These are phyloP conservation scores for Phaeosphaeria sp. DNA, from an alignment of 2,329 filamentous ascomycete species.

Conservation along the genomic window DNA sequence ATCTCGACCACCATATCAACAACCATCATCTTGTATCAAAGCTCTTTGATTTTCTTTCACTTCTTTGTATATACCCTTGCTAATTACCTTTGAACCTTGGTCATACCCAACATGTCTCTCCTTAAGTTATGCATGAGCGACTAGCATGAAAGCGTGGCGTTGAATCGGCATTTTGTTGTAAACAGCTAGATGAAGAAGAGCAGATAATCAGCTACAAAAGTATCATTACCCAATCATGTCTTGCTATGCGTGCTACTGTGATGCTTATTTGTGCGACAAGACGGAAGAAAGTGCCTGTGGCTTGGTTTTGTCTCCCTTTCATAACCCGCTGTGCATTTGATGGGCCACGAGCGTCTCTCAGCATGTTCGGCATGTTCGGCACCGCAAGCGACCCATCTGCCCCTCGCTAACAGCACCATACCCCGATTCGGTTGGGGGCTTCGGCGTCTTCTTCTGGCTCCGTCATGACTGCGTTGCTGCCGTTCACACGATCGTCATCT, in stretches of 20 bases:
- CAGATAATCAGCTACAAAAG: background rate
- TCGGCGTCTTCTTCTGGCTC: background rate
- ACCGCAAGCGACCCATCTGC: too few species aligned
- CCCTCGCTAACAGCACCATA: too few species aligned
- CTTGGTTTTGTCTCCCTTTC: background rate
- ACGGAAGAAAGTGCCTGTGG: background rate
- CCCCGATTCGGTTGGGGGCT: background rate
- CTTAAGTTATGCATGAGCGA: constrained; percentile 17
- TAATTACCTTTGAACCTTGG: constrained; percentile 20
- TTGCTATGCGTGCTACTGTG: background rate
- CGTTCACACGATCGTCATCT: too few species aligned
- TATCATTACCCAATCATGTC: background rate
- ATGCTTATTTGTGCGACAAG: background rate
- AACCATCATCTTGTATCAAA: background rate
- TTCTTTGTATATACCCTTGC: constrained; percentile 33
- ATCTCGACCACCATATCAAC: background rate
- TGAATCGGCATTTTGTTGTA: background rate
- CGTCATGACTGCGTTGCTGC: background rate
- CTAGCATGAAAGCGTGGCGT: constrained; percentile 8
- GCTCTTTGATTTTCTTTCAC: constrained; percentile 9
- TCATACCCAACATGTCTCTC: constrained; percentile 27
- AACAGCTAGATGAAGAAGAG: background rate
- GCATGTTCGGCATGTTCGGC: background rate
- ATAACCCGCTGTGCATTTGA: background rate
- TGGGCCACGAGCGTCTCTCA: background rate